These are phyloP conservation scores for Sugiyamaella americana DNA, from an alignment of 805 yeast genomes.

Conservation along the genomic window DNA sequence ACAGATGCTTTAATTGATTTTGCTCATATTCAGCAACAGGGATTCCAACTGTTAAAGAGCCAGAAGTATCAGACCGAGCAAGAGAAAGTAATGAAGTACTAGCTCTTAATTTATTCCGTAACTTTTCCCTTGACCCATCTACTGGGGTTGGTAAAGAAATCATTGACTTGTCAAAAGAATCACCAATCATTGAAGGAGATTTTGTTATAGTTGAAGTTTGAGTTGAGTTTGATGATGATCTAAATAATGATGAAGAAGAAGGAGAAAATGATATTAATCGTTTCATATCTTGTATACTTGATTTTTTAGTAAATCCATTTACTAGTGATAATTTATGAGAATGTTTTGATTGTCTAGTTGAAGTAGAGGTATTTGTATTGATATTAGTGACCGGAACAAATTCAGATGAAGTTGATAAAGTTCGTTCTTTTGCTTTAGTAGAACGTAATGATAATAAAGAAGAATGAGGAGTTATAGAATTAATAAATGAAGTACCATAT, in stretches of 20 bases:
- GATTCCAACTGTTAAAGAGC: constrained; percentile 27
- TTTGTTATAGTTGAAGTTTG: neutral
- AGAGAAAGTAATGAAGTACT: constrained; percentile 45
- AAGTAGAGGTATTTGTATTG: no score
- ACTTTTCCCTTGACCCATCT: constrained; percentile 48
- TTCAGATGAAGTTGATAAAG: neutral
- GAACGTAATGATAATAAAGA: constrained; percentile 10
- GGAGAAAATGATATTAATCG: constrained; percentile 9
- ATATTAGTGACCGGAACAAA: neutral
- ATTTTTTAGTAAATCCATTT: constrained; percentile 6
- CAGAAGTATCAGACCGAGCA: constrained; percentile 15
- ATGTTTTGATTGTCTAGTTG: neutral
- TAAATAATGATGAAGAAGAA: constrained; percentile 8
- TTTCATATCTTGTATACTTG: constrained; percentile 11
- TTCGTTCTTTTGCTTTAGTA: constrained; percentile 1
- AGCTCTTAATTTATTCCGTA: constrained; percentile 47
- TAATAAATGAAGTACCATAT: constrained; percentile 1
- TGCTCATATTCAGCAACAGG: constrained; percentile 34
- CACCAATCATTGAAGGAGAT: neutral
- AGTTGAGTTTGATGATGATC: constrained; percentile 2
- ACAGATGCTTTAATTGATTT: constrained; percentile 30
- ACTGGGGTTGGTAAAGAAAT: constrained; percentile 58
- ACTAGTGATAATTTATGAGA: constrained; percentile 11
- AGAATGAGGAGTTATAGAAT: constrained; percentile 11
- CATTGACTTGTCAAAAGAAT: constrained; percentile 32